A percentile compares a stretch with the other conserved stretches of the same genome.
Conservation (phyloP, 495 filamentous ascomycete species). For the Penicillium cinerascens region DNA sequence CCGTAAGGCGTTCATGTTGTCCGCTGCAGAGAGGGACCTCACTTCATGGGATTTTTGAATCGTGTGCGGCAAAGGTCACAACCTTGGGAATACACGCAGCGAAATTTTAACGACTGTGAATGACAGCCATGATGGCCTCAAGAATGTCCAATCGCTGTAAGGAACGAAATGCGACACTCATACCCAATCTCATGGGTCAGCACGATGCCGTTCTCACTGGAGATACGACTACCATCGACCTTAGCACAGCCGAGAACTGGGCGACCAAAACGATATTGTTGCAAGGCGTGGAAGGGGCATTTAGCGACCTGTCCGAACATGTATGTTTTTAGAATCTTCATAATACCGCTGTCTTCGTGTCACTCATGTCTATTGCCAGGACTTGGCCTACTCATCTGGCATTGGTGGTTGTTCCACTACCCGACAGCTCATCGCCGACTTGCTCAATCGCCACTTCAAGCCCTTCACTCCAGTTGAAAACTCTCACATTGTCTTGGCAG, state of each 20-base stretch:
- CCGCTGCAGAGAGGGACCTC: too few relatives aligned
- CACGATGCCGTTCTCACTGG: too few relatives aligned
- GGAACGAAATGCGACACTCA: too few relatives aligned
- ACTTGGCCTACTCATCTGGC: neutral
- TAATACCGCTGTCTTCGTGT: neutral
- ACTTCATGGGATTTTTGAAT: too few relatives aligned
- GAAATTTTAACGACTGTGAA: too few relatives aligned
- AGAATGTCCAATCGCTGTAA: too few relatives aligned
- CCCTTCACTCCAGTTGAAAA: neutral
- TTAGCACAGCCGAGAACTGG: neutral
- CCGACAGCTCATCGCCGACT: neutral
- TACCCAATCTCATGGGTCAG: too few relatives aligned
- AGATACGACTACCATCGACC: neutral
- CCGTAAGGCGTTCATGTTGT: too few relatives aligned
- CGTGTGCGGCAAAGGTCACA: too few relatives aligned
- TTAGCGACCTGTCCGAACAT: neutral
- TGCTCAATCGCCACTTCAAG: neutral
- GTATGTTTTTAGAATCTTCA: neutral
- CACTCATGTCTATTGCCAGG: neutral
- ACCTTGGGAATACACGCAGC: too few relatives aligned
- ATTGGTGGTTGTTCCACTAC: neutral
- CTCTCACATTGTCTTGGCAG: neutral
- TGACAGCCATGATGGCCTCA: too few relatives aligned
- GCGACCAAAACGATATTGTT: neutral
- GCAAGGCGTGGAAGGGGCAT: neutral